phyloP scores from a whole-genome alignment of 345 rosid genomes.

The Eucalyptus coolabah region DNA sequence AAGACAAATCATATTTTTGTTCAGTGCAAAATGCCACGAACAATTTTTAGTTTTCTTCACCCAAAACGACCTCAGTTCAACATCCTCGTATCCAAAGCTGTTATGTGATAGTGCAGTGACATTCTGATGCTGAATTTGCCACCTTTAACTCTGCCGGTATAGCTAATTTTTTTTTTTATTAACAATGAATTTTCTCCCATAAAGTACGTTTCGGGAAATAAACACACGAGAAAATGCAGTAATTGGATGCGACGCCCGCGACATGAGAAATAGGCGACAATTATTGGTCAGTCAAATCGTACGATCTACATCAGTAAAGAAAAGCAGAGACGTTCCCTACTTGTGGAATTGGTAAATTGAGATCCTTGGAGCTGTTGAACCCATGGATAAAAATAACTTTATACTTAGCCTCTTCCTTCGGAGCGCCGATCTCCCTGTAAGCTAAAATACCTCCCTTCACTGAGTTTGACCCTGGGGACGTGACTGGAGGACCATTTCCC shows the following conservation, averaged over 20 bases:
- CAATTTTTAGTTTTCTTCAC: not conserved
- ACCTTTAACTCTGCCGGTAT: too few relatives aligned
- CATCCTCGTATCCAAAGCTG: not conserved
- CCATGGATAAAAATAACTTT: slow-evolving; percentile 61
- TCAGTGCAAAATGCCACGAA: not conserved
- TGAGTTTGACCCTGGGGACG: slow-evolving; percentile 43
- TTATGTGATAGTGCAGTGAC: not conserved
- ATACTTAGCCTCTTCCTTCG: slow-evolving; percentile 41
- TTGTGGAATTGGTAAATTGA: slow-evolving; percentile 31
- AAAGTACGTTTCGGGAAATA: not conserved
- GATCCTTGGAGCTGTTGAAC: slow-evolving; percentile 49
- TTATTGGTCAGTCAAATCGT: not conserved
- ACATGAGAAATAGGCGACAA: not conserved
- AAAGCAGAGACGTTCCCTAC: slow-evolving; percentile 8
- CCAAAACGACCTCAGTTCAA: not conserved
- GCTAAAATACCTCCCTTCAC: slow-evolving; percentile 80
- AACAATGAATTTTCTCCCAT: not conserved
- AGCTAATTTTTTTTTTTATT: too few relatives aligned
- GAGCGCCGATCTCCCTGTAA: slow-evolving; percentile 61
- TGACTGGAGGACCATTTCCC: slow-evolving; percentile 50
- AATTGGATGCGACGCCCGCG: not conserved
- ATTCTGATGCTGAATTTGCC: not conserved
- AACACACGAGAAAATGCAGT: not conserved
- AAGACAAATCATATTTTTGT: not conserved
- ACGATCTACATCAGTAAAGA: not conserved